Evolutionary conservation across 164 flowering plant species (phyloP).

Genomic region (Cinnamomum chago): DNA sequence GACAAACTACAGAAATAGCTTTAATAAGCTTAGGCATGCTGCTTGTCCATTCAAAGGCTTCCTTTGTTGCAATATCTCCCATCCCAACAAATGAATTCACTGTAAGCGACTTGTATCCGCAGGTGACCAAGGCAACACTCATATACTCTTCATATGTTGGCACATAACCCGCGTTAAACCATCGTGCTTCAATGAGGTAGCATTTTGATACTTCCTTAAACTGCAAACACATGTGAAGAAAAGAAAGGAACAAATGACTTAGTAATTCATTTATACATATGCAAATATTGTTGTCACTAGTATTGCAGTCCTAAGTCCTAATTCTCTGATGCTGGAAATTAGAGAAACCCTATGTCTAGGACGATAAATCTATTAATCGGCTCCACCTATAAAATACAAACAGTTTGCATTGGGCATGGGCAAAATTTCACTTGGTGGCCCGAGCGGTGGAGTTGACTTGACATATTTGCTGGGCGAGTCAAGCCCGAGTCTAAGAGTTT

Average conservation of each 20-base stretch:
- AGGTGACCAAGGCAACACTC: background rate
- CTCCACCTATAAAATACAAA: no score
- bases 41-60: slow-evolving; percentile 28
- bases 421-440: no score
- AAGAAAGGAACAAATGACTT: background rate
- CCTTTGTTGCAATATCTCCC: slow-evolving; percentile 24
- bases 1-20: background rate
- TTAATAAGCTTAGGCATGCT: slow-evolving; percentile 16
- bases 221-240: background rate
- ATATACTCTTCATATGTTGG: slow-evolving; percentile 40
- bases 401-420: no score
- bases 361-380: no score
- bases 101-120: slow-evolving; percentile 11
- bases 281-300: no score
- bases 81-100: slow-evolving; percentile 16
- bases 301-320: no score
- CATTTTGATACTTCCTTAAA: background rate
- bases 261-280: no score
- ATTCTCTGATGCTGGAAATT: no score
- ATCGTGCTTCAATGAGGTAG: slow-evolving; percentile 26
- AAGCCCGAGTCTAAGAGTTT: no score
- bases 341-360: no score
- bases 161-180: slow-evolving; percentile 20
- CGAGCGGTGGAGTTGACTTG: no score
- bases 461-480: no score